Evolutionary conservation across 2,329 filamentous ascomycete genomes (phyloP).

Genomic region (Scolecobasidium constrictum): DNA sequence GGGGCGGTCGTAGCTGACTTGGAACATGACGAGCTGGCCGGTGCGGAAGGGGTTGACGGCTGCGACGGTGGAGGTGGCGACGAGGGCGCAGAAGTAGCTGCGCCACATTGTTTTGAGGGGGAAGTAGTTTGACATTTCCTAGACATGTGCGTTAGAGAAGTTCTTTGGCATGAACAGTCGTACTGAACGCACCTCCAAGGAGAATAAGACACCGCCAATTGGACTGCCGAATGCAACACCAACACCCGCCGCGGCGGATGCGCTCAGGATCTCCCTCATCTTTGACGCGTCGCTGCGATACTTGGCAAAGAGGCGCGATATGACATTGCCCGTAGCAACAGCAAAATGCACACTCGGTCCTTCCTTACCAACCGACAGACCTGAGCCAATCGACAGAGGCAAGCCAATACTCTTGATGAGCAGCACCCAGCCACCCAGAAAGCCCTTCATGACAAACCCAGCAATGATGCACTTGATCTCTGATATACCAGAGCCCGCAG

Average conservation of each 20-base stretch:
- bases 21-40: conserved; percentile 98
- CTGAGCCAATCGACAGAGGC: conserved; percentile 85
- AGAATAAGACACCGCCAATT: conserved; percentile 93
- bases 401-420: conserved; percentile 89
- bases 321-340: conserved; percentile 93
- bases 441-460: conserved; percentile 98
- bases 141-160: conserved; percentile 10
- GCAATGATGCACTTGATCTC: conserved; percentile 99
- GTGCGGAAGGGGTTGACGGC: conserved; percentile 97
- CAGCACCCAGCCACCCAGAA: conserved; percentile 82
- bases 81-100: conserved; percentile 94
- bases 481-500: conserved; percentile 90
- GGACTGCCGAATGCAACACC: conserved; percentile 95
- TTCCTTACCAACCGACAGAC: conserved; percentile 91
- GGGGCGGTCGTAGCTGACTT: conserved; percentile 85
- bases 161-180: neutral
- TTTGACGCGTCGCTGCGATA: conserved; percentile 88
- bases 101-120: conserved; percentile 96
- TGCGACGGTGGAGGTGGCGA: conserved; percentile 83
- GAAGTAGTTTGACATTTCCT: conserved; percentile 93
- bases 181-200: conserved; percentile 59
- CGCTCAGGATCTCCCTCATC: conserved; percentile 87
- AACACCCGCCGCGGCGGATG: conserved; percentile 87
- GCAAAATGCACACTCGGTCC: conserved; percentile 98
- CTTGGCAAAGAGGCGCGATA: conserved; percentile 84